Conservation (phyloP, 2,329 filamentous ascomycete genomes). For the Macroventuria anomochaeta region DNA sequence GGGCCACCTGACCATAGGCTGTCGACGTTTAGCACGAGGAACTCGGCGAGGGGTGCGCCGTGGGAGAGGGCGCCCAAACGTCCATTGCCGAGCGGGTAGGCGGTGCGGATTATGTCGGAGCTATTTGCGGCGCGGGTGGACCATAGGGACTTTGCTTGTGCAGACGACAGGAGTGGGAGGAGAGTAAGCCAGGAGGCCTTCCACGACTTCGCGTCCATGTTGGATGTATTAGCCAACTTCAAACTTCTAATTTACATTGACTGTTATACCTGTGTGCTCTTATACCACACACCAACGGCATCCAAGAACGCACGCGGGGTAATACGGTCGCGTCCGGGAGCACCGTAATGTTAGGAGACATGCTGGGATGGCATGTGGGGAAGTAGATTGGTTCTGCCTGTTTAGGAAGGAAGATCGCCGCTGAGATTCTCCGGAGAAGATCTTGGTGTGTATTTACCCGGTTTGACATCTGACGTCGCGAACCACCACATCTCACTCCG, state of each 20-base stretch:
- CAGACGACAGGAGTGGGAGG: neutral
- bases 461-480: neutral
- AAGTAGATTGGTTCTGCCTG: neutral
- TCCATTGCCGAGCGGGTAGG: constrained; percentile 59
- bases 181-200: neutral
- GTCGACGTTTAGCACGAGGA: constrained; percentile 57
- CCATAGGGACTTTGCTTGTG: constrained; percentile 26
- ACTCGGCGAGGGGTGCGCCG: constrained; percentile 53
- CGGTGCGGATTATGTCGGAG: constrained; percentile 32
- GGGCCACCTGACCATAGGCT: constrained; percentile 60
- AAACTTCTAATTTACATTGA: neutral
- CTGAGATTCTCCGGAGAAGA: constrained; percentile 8
- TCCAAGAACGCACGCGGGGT: constrained; percentile 1
- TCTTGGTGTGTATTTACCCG: neutral
- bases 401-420: neutral
- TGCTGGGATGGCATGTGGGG: neutral
- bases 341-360: neutral
- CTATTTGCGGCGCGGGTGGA: constrained; percentile 26
- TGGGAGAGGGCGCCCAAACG: constrained; percentile 56
- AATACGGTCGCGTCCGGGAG: neutral
- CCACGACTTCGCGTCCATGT: neutral
- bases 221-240: neutral
- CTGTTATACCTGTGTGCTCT: neutral
- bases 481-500: no score
- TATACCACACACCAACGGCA: neutral